These are phyloP conservation scores for Erodium moschatum DNA, from an alignment of 441 rosid genomes.

Conservation along the genomic window DNA sequence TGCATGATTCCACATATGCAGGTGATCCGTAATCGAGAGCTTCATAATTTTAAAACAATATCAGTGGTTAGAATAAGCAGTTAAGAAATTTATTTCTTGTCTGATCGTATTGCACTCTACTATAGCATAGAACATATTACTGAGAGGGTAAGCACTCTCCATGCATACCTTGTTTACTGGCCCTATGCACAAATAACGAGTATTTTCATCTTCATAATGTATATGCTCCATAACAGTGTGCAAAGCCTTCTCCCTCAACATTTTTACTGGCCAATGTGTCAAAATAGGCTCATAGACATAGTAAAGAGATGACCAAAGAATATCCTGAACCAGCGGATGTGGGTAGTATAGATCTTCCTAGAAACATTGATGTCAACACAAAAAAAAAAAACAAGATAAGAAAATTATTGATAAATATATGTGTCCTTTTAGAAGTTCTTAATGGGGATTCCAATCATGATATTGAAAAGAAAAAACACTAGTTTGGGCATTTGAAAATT, in stretches of 20 bases:
- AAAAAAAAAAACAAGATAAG: constrained; percentile 1
- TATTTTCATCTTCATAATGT: constrained; percentile 91
- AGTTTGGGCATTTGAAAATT: neutral
- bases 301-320: constrained; percentile 48
- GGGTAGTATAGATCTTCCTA: constrained; percentile 71
- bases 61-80: neutral
- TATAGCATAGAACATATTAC: neutral
- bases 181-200: constrained; percentile 83
- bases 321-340: constrained; percentile 51
- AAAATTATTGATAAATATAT: too few relatives aligned
- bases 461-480: too few relatives aligned
- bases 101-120: neutral
- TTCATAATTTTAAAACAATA: neutral
- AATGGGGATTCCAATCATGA: neutral
- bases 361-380: constrained; percentile 9
- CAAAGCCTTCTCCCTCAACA: constrained; percentile 74
- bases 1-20: constrained; percentile 53
- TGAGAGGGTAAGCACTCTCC: neutral
- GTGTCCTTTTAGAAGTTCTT: neutral
- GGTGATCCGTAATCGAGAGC: neutral
- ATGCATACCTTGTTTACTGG: constrained; percentile 81
- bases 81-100: neutral
- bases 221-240: constrained; percentile 50
- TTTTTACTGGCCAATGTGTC: constrained; percentile 75
- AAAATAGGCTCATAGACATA: constrained; percentile 50